A percentile compares a stretch with the other conserved stretches of the same genome.
Evolutionary conservation across 441 rosid species (phyloP).

Genomic region (Erodium texanum): DNA sequence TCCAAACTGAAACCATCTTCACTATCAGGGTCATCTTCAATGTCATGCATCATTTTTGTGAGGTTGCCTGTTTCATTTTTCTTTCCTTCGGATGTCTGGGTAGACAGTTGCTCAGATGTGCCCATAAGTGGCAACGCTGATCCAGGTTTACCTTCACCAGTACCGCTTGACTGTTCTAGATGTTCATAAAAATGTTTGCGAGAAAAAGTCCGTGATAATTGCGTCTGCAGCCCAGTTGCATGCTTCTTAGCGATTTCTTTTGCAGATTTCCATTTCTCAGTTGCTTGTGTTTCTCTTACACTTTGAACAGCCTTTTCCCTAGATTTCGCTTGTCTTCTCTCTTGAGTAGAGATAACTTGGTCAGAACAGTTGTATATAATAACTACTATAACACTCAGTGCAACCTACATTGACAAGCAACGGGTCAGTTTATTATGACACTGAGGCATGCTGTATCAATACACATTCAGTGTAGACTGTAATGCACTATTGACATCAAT

Average conservation of each 20-base stretch:
- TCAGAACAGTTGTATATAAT: slow-evolving; percentile 92
- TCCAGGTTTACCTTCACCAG: slow-evolving; percentile 6
- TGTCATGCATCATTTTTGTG: slow-evolving; percentile 65
- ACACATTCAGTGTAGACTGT: neutral
- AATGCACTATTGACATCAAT: slow-evolving; percentile 3
- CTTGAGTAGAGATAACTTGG: slow-evolving; percentile 84
- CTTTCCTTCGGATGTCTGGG: slow-evolving; percentile 7
- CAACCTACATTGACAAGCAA: slow-evolving; percentile 45
- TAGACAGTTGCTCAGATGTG: slow-evolving; percentile 29
- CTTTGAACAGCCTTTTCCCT: slow-evolving; percentile 87
- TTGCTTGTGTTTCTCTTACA: slow-evolving; percentile 67
- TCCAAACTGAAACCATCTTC: slow-evolving; percentile 51
- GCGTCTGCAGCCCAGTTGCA: slow-evolving; percentile 56
- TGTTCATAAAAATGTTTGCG: slow-evolving; percentile 45
- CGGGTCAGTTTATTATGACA: neutral
- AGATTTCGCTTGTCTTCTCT: slow-evolving; percentile 66
- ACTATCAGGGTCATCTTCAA: slow-evolving; percentile 61
- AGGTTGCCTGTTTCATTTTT: slow-evolving; percentile 35
- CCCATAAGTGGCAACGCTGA: slow-evolving; percentile 7
- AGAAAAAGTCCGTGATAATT: slow-evolving; percentile 75
- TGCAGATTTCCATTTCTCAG: slow-evolving; percentile 87
- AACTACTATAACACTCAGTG: slow-evolving; percentile 54
- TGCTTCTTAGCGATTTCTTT: slow-evolving; percentile 74
- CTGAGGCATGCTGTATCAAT: neutral
- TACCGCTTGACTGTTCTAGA: slow-evolving; percentile 25